Base-by-base conservation (phyloP, 2,329 filamentous ascomycete genomes). In the Achaetomium macrosporum region DNA sequence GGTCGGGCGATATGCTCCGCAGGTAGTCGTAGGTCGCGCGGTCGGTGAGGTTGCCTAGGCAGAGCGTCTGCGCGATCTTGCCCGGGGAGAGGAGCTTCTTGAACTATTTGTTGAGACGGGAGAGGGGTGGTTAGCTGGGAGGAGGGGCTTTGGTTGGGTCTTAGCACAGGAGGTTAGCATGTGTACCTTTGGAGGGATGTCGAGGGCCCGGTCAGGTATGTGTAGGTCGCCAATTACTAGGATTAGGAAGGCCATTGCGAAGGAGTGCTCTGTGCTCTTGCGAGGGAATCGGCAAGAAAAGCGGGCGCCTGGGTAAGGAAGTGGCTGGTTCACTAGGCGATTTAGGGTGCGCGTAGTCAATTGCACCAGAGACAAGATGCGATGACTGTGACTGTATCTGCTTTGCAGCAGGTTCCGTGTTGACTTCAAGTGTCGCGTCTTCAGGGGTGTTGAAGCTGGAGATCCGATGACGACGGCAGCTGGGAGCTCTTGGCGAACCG, bases 221-320 rank as follows among this genome's bases (percentile, higher is more conserved):
- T 95, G 90, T 50, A 96, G 82, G 75, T 96, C 90, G 69, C 90
- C 90, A 63, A 96, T 89, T 67, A 93, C 89, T 68, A 96, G 82
- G 67, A 95, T 90, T 62, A 96, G 79, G 73, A 92, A 89, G 59
- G 90, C 89, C 76, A 92, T 90, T 77, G 83, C 86, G 64, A 53
- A 48, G 53, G 50, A 8, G 39, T 5, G 25, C 25, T 25, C 25
- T 25, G 7, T 25, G 4, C 25, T 25, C 25, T 25, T 25, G 25
- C 25, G 25, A 25, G 25, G 4, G 25, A 25, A 4, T 25, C 25
- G 25, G 25, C 7, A 25, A 7, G 25, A 25, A 25, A 25, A 25
- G 25, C 25, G 25, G 4, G 25, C 4, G 25, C 25, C 25, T 25
- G 25, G 25, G 4, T 7, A 25, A 25, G 4, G 25, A 25, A 25